These are phyloP conservation scores for Vishniacozyma victoriae DNA, from an alignment of 768 basidiomycete genomes.

Conservation along the genomic window DNA sequence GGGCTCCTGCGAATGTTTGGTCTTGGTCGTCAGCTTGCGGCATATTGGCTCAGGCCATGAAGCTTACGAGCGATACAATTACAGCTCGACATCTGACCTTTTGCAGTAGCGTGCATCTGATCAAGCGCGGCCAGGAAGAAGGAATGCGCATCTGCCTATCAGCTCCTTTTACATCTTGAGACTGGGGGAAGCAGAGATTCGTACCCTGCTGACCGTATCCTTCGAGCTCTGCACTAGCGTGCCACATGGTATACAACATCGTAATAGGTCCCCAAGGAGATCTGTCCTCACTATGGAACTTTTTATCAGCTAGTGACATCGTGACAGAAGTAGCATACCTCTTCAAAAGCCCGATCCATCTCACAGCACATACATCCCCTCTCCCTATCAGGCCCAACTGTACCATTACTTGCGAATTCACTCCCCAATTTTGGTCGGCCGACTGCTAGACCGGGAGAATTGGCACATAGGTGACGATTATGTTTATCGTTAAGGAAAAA, in stretches of 20 bases:
- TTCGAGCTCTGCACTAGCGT: constrained; percentile 67
- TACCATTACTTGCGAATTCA: constrained; percentile 50
- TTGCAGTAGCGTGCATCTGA: constrained; percentile 76
- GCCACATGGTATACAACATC: constrained; percentile 79
- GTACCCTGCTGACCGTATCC: constrained; percentile 95
- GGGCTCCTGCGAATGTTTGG: constrained; percentile 74
- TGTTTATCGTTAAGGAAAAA: constrained; percentile 89
- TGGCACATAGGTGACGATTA: constrained; percentile 52
- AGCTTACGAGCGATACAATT: constrained; percentile 71
- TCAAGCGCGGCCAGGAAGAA: constrained; percentile 58
- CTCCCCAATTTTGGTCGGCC: constrained; percentile 44
- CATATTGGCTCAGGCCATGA: neutral
- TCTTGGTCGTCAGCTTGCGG: constrained; percentile 44
- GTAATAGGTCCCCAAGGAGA: constrained; percentile 72
- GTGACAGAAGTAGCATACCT: constrained; percentile 27
- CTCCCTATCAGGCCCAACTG: constrained; percentile 18
- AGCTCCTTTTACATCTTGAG: neutral
- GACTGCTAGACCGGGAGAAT: constrained; percentile 14
- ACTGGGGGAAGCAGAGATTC: constrained; percentile 36
- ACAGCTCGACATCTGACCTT: constrained; percentile 70
- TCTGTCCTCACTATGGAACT: constrained; percentile 53
- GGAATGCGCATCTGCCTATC: constrained; percentile 43
- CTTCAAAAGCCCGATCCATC: constrained; percentile 63
- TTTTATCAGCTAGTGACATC: constrained; percentile 1
- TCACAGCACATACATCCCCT: constrained; percentile 76